These are phyloP conservation scores for Pistacia integerrima DNA, from an alignment of 345 rosid species.

Conservation along the genomic window DNA sequence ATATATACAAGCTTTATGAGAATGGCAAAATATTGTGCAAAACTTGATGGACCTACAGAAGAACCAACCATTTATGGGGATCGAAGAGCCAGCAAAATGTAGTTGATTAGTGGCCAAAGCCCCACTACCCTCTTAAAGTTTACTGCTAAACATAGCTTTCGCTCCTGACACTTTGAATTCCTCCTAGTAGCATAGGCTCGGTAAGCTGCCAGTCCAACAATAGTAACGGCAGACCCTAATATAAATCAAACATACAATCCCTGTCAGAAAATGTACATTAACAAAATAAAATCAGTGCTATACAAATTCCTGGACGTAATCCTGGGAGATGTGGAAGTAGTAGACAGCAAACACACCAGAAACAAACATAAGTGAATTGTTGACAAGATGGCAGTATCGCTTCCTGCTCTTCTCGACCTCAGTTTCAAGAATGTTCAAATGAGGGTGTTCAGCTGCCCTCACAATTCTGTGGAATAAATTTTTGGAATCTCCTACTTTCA, in stretches of 20 bases:
- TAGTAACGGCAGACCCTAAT: slow-evolving; percentile 64
- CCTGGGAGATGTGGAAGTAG: not conserved
- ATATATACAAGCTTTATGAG: slow-evolving; percentile 11
- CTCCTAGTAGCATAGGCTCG: slow-evolving; percentile 65
- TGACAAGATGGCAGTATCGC: slow-evolving; percentile 51
- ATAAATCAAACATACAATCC: slow-evolving; percentile 23
- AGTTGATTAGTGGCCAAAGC: slow-evolving; percentile 1
- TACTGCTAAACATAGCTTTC: not conserved
- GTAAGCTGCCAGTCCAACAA: slow-evolving; percentile 64
- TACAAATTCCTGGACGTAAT: not conserved
- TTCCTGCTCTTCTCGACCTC: slow-evolving; percentile 61
- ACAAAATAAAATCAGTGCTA: not conserved
- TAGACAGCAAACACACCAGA: slow-evolving; percentile 44
- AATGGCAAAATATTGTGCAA: not conserved
- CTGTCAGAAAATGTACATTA: slow-evolving; percentile 7
- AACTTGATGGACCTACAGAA: slow-evolving; percentile 11
- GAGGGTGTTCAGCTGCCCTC: slow-evolving; percentile 66
- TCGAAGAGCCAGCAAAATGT: slow-evolving; percentile 9
- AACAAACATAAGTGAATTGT: slow-evolving; percentile 65
- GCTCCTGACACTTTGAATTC: slow-evolving; percentile 39
- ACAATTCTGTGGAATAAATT: slow-evolving; percentile 54
- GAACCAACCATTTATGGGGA: slow-evolving; percentile 16
- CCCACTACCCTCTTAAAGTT: not conserved
- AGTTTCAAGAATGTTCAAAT: slow-evolving; percentile 75
- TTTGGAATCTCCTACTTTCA: slow-evolving; percentile 51